phyloP scores from a whole-genome alignment of 768 basidiomycete genomes.

The Pleurotus pulmonarius region DNA sequence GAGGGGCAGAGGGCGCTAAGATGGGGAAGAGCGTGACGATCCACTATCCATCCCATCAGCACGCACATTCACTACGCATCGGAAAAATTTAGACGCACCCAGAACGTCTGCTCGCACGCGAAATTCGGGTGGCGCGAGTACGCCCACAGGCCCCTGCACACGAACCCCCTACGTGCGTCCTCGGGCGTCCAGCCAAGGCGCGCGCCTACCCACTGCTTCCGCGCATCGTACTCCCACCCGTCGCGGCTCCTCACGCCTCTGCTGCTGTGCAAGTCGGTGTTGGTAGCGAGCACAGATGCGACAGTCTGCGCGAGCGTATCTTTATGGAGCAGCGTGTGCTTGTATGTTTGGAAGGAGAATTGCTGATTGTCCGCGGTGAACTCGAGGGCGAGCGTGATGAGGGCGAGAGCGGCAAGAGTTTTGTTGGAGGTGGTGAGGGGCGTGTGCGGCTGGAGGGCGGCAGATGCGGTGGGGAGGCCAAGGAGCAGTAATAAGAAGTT shows the following conservation, averaged over 20 bases:
- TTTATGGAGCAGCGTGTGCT: slow-evolving; percentile 39
- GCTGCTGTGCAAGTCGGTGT: slow-evolving; percentile 23
- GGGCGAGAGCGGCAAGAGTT: slow-evolving; percentile 51
- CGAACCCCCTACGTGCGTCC: slow-evolving; percentile 77
- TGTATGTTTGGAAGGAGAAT: slow-evolving; percentile 79
- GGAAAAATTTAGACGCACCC: slow-evolving; percentile 41
- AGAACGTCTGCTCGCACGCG: slow-evolving; percentile 84
- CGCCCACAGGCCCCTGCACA: slow-evolving; percentile 81
- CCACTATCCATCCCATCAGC: slow-evolving; percentile 29
- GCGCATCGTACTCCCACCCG: slow-evolving; percentile 36
- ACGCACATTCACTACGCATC: neutral
- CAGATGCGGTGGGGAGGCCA: slow-evolving; percentile 56
- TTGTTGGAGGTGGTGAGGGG: slow-evolving; percentile 58
- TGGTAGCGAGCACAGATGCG: slow-evolving; percentile 10
- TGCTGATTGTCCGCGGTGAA: slow-evolving; percentile 92
- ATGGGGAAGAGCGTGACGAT: slow-evolving; percentile 68
- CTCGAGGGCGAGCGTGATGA: slow-evolving; percentile 62
- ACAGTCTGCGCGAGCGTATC: neutral
- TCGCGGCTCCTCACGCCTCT: slow-evolving; percentile 33
- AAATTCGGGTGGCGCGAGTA: slow-evolving; percentile 93
- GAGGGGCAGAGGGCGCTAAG: slow-evolving; percentile 34
- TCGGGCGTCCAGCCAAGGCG: slow-evolving; percentile 62
- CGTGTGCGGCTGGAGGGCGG: slow-evolving; percentile 47
- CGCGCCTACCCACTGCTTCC: slow-evolving; percentile 61
- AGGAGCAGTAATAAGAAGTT: slow-evolving; percentile 78